phyloP scores from a whole-genome alignment of 1,284 basidiomycete species.

The Lentinula novae-zelandiae region DNA sequence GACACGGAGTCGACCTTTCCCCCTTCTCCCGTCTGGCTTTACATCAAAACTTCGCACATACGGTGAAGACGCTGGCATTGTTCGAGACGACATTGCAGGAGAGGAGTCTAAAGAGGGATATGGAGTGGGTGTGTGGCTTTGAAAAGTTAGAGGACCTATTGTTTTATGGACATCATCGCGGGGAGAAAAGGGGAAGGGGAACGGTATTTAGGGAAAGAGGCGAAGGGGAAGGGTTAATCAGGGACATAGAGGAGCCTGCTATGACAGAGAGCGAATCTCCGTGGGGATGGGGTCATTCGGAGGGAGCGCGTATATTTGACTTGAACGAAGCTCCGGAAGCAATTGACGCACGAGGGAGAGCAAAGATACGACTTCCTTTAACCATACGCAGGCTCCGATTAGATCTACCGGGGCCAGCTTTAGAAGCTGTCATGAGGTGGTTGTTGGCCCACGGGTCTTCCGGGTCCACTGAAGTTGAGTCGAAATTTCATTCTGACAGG shows the following conservation, averaged over 20 bases:
- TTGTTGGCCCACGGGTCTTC: background rate
- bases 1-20: conserved; percentile 7
- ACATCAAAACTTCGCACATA: conserved; percentile 1
- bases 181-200: background rate
- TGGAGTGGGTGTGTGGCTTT: conserved; percentile 8
- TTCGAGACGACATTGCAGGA: conserved; percentile 10
- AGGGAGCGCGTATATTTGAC: background rate
- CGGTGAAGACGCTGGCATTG: conserved; percentile 5
- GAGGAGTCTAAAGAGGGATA: conserved; percentile 1
- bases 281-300: background rate
- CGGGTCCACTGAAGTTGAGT: background rate
- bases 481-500: no score
- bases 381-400: conserved; percentile 5
- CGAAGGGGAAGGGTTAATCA: background rate
- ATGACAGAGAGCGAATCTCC: background rate
- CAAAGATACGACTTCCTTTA: conserved; percentile 3
- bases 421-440: conserved; percentile 5
- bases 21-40: background rate
- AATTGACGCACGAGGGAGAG: background rate
- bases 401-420: conserved; percentile 6
- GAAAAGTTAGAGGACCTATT: conserved; percentile 6
- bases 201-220: no score
- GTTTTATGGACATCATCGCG: conserved; percentile 11
- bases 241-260: background rate
- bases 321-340: background rate